Evolutionary conservation across 1,139 yeast genomes (phyloP), one percentile per base, ranked within the genome.

Genomic region (Pichia sp.): DNA sequence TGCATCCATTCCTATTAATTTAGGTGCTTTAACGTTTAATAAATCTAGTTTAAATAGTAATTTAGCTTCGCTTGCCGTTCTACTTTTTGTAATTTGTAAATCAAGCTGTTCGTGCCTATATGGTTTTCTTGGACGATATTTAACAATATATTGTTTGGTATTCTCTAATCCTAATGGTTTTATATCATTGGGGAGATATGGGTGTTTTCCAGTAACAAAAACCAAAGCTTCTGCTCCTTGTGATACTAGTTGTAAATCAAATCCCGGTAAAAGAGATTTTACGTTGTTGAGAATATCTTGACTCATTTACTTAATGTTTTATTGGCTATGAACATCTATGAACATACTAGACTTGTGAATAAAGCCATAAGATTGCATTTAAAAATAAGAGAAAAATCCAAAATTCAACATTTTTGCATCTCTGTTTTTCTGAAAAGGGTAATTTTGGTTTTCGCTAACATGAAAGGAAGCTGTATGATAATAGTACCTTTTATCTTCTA

Each of bases 141-240:
- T 94, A 52, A 89, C 72, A 41, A 92, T 80, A 60, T 70, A 84
- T 41, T 68, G 62, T 4, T 54, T 42, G 1, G 56, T 51, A 42
- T 66, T 61, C 20, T 55, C 50, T 10, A 65, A 52, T 39, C 41
- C 55, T 37, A 50, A 42, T 35, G 58, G 63, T 41, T 40, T 52
- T n/a, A 45, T 49, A 38, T 30, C 30, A 2, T 49, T 12, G 20
- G 73, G 69, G 30, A 73, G 59, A 59, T 82, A 89, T 16, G 97
- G 97, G 61, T 87, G 96, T 3, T 63, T 62, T 0, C 61, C 48
- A 0, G 94, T 76, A 30, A 70, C 65, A 61, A 84, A 87, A 2
- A 89, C 92, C 24, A 87, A 71, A 0, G 97, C 96, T 60, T 90
- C 97, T 0, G 97, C 97, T n/a, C 97, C 97, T 60, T 90, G 97